Conservation (phyloP, 2,329 filamentous ascomycete species). For the Ascochyta fabae region DNA sequence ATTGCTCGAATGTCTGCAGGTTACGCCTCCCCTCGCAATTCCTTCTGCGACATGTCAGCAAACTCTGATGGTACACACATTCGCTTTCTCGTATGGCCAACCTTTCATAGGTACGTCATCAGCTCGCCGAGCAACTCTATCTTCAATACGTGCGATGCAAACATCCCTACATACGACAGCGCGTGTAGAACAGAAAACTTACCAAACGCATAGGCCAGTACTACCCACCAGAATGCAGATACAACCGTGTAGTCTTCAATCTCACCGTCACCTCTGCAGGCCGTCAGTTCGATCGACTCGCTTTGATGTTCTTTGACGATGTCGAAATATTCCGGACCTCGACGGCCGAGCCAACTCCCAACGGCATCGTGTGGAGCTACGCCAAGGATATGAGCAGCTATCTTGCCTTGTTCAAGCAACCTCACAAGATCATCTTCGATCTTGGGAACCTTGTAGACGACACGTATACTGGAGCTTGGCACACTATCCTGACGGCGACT, state of each 20-base stretch:
- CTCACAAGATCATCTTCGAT: constrained; percentile 81
- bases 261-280: constrained; percentile 75
- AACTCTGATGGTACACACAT: constrained; percentile 73
- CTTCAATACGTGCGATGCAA: not conserved
- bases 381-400: constrained; percentile 80
- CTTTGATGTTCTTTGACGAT: constrained; percentile 76
- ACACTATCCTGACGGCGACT: constrained; percentile 75
- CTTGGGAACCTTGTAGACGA: constrained; percentile 72
- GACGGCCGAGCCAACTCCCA: constrained; percentile 75
- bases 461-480: constrained; percentile 75
- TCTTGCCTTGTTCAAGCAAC: constrained; percentile 69
- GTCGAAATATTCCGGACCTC: constrained; percentile 84
- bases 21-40: constrained; percentile 69
- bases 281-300: constrained; percentile 78
- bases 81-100: constrained; percentile 74
- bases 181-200: not conserved
- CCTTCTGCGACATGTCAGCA: constrained; percentile 57
- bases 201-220: constrained; percentile 61
- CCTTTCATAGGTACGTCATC: constrained; percentile 70
- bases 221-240: constrained; percentile 69
- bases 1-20: constrained; percentile 70
- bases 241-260: constrained; percentile 78
- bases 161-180: not conserved
- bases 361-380: constrained; percentile 77
- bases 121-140: not conserved